phyloP scores from a whole-genome alignment of 2,329 filamentous ascomycete species.

The Penicillium freii region DNA sequence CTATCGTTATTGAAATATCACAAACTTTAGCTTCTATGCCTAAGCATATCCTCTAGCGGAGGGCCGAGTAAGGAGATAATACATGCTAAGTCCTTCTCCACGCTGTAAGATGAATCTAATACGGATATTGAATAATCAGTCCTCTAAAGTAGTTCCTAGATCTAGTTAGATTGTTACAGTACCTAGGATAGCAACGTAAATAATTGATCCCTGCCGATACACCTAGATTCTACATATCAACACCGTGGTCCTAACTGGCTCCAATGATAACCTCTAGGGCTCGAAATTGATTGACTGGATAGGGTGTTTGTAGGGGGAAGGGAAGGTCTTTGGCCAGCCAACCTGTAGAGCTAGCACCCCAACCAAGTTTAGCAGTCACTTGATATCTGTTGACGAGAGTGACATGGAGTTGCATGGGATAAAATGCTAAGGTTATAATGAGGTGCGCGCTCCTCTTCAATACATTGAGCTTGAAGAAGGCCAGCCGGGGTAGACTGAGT shows the following conservation, averaged over 20 bases:
- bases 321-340: no score
- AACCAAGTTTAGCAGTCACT: no score
- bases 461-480: no score
- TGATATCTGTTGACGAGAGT: no score
- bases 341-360: no score
- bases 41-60: background rate
- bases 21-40: background rate
- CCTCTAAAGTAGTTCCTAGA: conserved; percentile 23
- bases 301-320: no score
- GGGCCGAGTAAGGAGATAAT: background rate
- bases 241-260: conserved; percentile 30
- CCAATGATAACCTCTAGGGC: conserved; percentile 34
- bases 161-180: conserved; percentile 15
- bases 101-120: background rate
- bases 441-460: no score
- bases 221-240: conserved; percentile 37
- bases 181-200: background rate
- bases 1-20: background rate
- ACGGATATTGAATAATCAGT: conserved; percentile 16
- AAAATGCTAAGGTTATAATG: no score
- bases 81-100: background rate
- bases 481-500: no score
- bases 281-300: background rate
- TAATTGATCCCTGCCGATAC: conserved; percentile 24
- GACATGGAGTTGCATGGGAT: no score